phyloP scores from a whole-genome alignment of 2,329 filamentous ascomycete genomes.

The Neopestalotiopsis clavispora region DNA sequence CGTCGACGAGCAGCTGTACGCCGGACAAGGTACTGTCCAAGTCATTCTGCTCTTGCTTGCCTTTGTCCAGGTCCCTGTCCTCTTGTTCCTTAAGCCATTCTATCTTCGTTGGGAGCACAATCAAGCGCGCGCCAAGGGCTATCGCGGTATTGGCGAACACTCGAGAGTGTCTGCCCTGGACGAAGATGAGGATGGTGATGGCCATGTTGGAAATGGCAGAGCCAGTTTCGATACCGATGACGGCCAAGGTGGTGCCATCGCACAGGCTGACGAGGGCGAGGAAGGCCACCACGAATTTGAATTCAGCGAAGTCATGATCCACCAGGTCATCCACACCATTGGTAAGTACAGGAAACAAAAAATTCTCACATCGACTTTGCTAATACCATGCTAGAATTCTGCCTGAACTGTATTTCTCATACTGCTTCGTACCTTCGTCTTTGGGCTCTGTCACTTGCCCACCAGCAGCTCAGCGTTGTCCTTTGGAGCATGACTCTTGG shows the following conservation, averaged over 20 bases:
- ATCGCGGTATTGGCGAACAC: slow-evolving; percentile 89
- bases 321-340: slow-evolving; percentile 98
- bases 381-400: slow-evolving; percentile 74
- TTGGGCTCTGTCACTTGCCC: slow-evolving; percentile 94
- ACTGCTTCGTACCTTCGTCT: slow-evolving; percentile 98
- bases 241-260: slow-evolving; percentile 60
- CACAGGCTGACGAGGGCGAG: slow-evolving; percentile 65
- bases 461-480: slow-evolving; percentile 96
- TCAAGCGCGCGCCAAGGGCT: slow-evolving; percentile 82
- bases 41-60: slow-evolving; percentile 80
- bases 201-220: slow-evolving; percentile 62
- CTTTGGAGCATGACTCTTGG: slow-evolving; percentile 96
- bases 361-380: neutral
- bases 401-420: slow-evolving; percentile 97
- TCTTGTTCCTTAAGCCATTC: slow-evolving; percentile 94
- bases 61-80: slow-evolving; percentile 82
- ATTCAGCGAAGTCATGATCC: slow-evolving; percentile 96
- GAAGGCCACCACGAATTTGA: slow-evolving; percentile 94
- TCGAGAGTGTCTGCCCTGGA: slow-evolving; percentile 89
- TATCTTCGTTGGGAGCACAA: slow-evolving; percentile 96
- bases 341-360: slow-evolving; percentile 59
- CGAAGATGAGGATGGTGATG: slow-evolving; percentile 75
- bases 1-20: slow-evolving; percentile 75
- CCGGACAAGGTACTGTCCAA: slow-evolving; percentile 78
- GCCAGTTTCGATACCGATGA: slow-evolving; percentile 71